These are phyloP conservation scores for Nakaseomyces uthaithaninus DNA, from an alignment of 1,139 yeast genomes.

Conservation along the genomic window DNA sequence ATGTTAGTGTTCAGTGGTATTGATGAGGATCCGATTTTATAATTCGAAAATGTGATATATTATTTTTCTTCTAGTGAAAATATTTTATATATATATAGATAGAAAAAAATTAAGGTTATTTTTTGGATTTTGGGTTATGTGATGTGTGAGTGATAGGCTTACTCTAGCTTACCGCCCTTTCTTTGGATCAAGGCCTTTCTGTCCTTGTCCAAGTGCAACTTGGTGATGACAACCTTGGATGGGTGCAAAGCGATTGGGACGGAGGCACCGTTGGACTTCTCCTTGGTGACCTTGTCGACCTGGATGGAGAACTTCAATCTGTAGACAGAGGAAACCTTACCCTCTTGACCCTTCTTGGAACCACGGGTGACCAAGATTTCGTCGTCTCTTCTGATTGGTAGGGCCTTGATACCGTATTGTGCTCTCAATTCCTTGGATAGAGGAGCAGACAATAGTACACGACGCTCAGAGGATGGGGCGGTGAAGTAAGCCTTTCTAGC, in stretches of 20 bases:
- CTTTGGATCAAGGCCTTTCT: constrained; percentile 94
- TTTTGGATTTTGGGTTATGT: neutral
- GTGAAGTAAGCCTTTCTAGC: constrained; percentile 99
- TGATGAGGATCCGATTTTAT: no score
- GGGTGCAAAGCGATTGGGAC: constrained; percentile 98
- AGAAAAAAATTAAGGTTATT: neutral
- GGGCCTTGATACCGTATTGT: constrained; percentile 90
- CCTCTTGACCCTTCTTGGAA: constrained; percentile 99
- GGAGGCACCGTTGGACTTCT: constrained; percentile 97
- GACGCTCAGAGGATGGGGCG: constrained; percentile 95
- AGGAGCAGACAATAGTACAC: constrained; percentile 95
- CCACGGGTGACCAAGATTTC: constrained; percentile 96
- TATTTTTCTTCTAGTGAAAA: no score
- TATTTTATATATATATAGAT: neutral
- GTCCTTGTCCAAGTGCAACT: constrained; percentile 97
- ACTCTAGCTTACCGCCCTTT: constrained; percentile 82
- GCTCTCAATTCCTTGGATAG: constrained; percentile 98
- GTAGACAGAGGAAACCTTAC: constrained; percentile 96
- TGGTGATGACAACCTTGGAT: constrained; percentile 98
- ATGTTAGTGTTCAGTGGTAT: no score
- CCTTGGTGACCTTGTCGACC: constrained; percentile 95
- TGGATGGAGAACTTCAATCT: constrained; percentile 97
- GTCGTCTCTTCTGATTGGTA: constrained; percentile 98
- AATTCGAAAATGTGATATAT: no score
- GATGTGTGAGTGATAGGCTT: constrained; percentile 32